Evolutionary conservation across 2,329 filamentous ascomycete genomes (phyloP), one percentile per base, ranked within the genome.

Genomic region (Tolypocladium paradoxum): DNA sequence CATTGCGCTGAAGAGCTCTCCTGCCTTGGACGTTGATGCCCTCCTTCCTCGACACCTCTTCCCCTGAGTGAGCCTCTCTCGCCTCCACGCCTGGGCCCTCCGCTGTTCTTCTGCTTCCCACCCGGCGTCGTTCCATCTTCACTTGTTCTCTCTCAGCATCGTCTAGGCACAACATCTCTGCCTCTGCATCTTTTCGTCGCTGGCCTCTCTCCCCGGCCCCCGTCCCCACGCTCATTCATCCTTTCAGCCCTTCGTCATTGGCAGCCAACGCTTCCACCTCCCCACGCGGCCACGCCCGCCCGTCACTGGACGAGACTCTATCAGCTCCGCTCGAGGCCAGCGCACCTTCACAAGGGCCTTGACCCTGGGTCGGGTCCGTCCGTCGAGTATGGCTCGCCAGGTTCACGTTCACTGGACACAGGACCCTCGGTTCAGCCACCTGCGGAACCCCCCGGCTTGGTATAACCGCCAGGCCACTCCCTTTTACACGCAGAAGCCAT

Each of bases 361-460:
- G 40, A 48, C 38, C 31, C 43, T 38, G 38, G 46, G 24, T 49
- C 37, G 43, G 27, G 22, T 38, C 31, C 40, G 45, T 50, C 54
- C 35, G 43, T 51, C 53, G 58, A 59, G 57, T 62, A 62, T 63
- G 62, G 50, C 53, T 62, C 58, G 45, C 51, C 57, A 56, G 58
- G 50, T 53, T 49, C 55, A 58, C 48, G 46, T 55, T 50, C 57
- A 60, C 48, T 55, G 54, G 60, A 60, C 55, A 47, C 53, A 52
- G 31, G 54, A 56, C 36, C 49, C 53, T 36, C 53, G 53, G 33
- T 54, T 54, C 37, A 48, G 35, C 24, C 55, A 52, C 29, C 49
- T 56, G 40, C 58, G 58, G 40, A 54, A 53, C 34, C 33, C 52
- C 27, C 55, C 55, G 22, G 16, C 50, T 22, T 59, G 59, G 57